These are phyloP conservation scores for Xenosphaeropsis pyriputrescens DNA, from an alignment of 2,329 filamentous ascomycete genomes.

Conservation along the genomic window DNA sequence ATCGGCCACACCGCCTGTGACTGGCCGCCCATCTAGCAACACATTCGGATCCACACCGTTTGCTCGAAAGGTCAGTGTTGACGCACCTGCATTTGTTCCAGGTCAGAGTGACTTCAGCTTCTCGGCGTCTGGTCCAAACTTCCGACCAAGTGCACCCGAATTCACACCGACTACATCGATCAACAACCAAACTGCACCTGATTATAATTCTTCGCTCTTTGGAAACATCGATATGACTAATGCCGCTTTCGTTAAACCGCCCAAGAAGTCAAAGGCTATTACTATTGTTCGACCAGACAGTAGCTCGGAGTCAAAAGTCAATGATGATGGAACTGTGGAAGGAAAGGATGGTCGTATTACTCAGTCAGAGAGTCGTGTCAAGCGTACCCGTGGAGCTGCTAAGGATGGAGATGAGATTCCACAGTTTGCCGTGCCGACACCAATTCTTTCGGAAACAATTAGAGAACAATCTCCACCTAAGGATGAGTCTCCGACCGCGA, in stretches of 20 bases:
- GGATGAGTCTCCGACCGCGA: constrained; percentile 5
- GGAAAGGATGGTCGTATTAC: constrained; percentile 45
- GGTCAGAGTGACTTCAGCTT: constrained; percentile 52
- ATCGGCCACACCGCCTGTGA: constrained; percentile 8
- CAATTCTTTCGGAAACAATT: constrained; percentile 17
- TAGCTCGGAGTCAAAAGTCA: constrained; percentile 22
- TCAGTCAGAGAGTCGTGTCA: constrained; percentile 55
- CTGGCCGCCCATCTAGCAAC: constrained; percentile 22
- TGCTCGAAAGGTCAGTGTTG: constrained; percentile 45
- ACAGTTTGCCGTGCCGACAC: constrained; percentile 49
- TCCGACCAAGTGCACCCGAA: constrained; percentile 61
- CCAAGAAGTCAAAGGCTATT: constrained; percentile 67
- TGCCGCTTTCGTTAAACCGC: constrained; percentile 47
- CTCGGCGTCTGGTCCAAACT: constrained; percentile 48
- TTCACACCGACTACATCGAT: constrained; percentile 53
- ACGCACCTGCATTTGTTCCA: constrained; percentile 59
- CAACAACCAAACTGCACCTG: constrained; percentile 1
- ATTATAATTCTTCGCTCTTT: constrained; percentile 38
- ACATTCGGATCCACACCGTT: constrained; percentile 13
- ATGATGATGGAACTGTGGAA: constrained; percentile 26
- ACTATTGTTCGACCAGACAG: constrained; percentile 60
- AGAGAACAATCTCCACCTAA: constrained; percentile 16
- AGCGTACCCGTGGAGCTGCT: constrained; percentile 53
- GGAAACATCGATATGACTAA: constrained; percentile 49
- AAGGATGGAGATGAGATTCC: constrained; percentile 61